Evolutionary conservation across 192 early-diverging fungal genomes (phyloP), one percentile per base, ranked within the genome.

Genomic region (Allomyces macrogynus): DNA sequence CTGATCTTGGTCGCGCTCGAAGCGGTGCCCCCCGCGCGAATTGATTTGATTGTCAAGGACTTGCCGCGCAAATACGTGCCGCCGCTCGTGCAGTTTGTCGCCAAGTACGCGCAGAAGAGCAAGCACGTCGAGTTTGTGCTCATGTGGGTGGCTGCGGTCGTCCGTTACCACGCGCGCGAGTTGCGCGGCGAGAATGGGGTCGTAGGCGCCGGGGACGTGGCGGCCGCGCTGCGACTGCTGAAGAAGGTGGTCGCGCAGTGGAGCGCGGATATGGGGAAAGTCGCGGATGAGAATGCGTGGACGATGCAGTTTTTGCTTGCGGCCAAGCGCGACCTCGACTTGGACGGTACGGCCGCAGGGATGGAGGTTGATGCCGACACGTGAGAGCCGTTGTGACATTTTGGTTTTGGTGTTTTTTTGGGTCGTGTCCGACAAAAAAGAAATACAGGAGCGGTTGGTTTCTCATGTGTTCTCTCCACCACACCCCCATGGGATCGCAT

Each of bases 71-170:
- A 88, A 67, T 97, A 99, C 66, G 67, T 96, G 61, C 88, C 90
- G 32, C 77, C 84, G 32, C 71, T 97, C 71, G 76, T 97, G 64
- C 81, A 80, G 68, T 91, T 95, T 68, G 76, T 99, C 65, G 86
- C 87, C 14, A 73, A 69, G 63, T 76, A 84, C 27, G 78, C 94
- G 76, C 93, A 96, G 68, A 72, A 77, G 27, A 87, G 78, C 23
- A 91, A 87, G 27, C 84, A 86, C 69, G 63, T 97, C 24, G 90
- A 99, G 74, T 91, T 90, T 72, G 83, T 91, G 65, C 71, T 97
- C 69, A 73, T 83, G 44, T 99, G 93, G 93, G 73, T 84, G 54
- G 85, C 77, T 1, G 77, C 77, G 1, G 67, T 97, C 42, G 70
- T 97, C 64, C 79, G 79, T 23, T 78, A 81, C 64, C 92, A 97